A percentile compares a stretch with the other conserved stretches of the same genome.
These are phyloP conservation scores for Rubus parviflorus DNA, from an alignment of 306 rosid genomes.

Conservation along the genomic window DNA sequence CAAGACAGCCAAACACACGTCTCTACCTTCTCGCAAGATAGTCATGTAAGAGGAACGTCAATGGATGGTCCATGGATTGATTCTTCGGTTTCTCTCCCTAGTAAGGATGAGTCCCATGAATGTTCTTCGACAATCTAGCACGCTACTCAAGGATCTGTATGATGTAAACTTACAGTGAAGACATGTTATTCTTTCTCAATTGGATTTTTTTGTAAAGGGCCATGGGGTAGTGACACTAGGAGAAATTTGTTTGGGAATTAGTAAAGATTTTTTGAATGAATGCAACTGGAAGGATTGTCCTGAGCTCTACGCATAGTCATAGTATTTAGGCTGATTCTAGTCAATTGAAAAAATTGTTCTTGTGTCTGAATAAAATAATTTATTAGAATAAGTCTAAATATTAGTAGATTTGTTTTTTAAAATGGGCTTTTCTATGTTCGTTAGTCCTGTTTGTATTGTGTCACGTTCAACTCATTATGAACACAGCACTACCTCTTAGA, in stretches of 20 bases:
- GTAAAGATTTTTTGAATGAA: neutral
- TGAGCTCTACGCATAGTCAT: no score
- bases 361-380: no score
- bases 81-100: constrained; percentile 42
- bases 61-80: constrained; percentile 66
- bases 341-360: no score
- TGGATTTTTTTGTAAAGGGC: neutral
- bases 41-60: constrained; percentile 40
- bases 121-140: constrained; percentile 30
- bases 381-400: no score
- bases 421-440: no score
- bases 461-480: no score
- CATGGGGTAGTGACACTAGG: neutral
- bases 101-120: constrained; percentile 26
- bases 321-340: no score
- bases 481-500: no score
- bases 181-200: neutral
- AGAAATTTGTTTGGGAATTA: neutral
- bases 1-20: constrained; percentile 53
- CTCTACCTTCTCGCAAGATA: constrained; percentile 45
- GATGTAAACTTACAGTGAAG: constrained; percentile 15
- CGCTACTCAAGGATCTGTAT: constrained; percentile 26
- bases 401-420: no score
- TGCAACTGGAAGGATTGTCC: neutral
- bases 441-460: no score